phyloP scores from a whole-genome alignment of 2,329 filamentous ascomycete species.

The Cladosporium sp. region DNA sequence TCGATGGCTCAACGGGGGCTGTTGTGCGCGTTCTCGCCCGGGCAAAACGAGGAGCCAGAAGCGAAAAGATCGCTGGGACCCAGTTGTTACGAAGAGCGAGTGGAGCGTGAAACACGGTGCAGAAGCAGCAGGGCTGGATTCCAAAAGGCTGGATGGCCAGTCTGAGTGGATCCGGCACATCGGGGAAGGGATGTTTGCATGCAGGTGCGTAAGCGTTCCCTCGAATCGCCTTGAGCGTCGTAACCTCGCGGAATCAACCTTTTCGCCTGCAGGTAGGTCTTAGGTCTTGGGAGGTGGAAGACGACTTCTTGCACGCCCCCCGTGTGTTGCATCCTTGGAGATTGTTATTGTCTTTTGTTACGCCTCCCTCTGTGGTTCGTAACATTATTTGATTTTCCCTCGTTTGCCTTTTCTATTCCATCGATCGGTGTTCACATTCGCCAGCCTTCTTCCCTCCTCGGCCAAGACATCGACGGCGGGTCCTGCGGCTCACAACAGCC shows the following conservation, averaged over 20 bases:
- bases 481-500: conserved; percentile 9
- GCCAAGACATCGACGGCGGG: conserved; percentile 8
- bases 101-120: background rate
- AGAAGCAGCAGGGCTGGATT: conserved; percentile 4
- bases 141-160: conserved; percentile 10
- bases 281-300: background rate
- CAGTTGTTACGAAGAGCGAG: background rate
- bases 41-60: background rate
- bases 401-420: background rate
- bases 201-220: conserved; percentile 5
- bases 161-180: background rate
- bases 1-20: background rate
- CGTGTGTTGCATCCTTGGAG: background rate
- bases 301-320: background rate
- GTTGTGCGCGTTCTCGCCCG: background rate
- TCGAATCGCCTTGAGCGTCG: conserved; percentile 5
- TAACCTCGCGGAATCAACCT: conserved; percentile 8
- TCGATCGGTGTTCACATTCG: background rate
- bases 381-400: background rate
- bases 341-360: background rate
- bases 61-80: background rate
- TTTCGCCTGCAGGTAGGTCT: background rate
- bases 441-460: background rate
- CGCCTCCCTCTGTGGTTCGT: background rate
- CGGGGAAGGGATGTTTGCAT: conserved; percentile 2